Percentiles rank a stretch among this genome's conserved stretches.
phyloP scores from a whole-genome alignment of 2,329 filamentous ascomycete genomes.

The Arthrobotrys megalospora region DNA sequence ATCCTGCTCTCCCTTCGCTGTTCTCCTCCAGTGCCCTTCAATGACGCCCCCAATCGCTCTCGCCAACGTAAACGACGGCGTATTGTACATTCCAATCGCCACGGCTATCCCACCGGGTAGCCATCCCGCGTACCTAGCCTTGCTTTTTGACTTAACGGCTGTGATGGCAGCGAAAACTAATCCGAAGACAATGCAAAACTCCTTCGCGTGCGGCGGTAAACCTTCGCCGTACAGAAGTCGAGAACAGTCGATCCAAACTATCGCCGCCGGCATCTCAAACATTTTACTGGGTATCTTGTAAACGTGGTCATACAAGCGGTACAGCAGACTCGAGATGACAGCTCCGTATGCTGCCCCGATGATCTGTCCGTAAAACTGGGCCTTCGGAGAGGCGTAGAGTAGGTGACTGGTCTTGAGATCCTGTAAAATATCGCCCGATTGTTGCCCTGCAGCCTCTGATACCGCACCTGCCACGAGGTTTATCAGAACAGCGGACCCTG shows the following conservation, averaged over 20 bases:
- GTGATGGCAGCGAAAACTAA: constrained; percentile 81
- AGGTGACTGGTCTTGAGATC: constrained; percentile 97
- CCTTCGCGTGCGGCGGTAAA: constrained; percentile 83
- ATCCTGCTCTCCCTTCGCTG: constrained; percentile 68
- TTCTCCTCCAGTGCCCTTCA: constrained; percentile 82
- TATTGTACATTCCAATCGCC: constrained; percentile 96
- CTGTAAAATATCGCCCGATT: constrained; percentile 96
- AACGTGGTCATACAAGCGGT: constrained; percentile 89
- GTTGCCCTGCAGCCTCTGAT: constrained; percentile 85
- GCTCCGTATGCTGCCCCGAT: constrained; percentile 90
- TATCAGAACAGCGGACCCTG: constrained; percentile 90
- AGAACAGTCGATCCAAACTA: constrained; percentile 98
- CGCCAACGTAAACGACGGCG: constrained; percentile 93
- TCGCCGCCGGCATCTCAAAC: constrained; percentile 94
- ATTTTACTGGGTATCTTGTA: constrained; percentile 89
- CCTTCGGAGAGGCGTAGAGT: constrained; percentile 89
- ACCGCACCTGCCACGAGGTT: constrained; percentile 95
- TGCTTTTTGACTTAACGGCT: constrained; percentile 71
- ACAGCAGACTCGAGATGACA: constrained; percentile 86
- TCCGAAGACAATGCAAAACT: constrained; percentile 83
- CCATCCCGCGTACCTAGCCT: constrained; percentile 66
- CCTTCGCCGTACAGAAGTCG: constrained; percentile 92
- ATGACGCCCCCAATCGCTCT: constrained; percentile 83
- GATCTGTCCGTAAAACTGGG: constrained; percentile 96
- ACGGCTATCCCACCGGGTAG: constrained; percentile 96